Conservation (phyloP, 116 monocot genomes). For the Posidonia oceanica region DNA sequence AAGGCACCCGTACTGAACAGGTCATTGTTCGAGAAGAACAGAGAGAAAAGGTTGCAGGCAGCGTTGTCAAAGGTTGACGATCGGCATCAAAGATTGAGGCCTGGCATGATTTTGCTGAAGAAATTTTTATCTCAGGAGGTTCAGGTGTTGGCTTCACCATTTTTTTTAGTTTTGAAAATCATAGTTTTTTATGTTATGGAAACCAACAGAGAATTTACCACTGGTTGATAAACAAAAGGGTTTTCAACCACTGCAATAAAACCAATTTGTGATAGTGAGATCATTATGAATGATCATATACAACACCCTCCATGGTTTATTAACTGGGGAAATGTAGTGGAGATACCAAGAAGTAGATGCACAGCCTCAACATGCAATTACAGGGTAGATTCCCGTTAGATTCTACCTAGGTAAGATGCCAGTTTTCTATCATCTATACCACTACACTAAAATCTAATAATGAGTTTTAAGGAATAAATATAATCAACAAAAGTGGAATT, state of each 20-base stretch:
- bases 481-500: too few species aligned
- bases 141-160: conserved; percentile 21
- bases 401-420: too few species aligned
- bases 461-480: too few species aligned
- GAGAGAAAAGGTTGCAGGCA: conserved; percentile 25
- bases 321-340: too few species aligned
- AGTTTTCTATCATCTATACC: too few species aligned
- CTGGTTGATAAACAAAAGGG: background rate
- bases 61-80: background rate
- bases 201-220: background rate
- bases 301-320: too few species aligned
- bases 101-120: conserved; percentile 56
- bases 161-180: background rate
- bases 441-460: too few species aligned
- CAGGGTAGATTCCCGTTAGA: too few species aligned
- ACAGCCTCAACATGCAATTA: too few species aligned
- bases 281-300: too few species aligned
- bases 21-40: conserved; percentile 26
- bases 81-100: conserved; percentile 16
- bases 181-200: background rate
- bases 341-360: too few species aligned
- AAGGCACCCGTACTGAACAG: conserved; percentile 7
- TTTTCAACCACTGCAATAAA: background rate
- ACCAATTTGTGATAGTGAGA: too few species aligned
- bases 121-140: conserved; percentile 18